Evolutionary conservation across 2,329 filamentous ascomycete genomes (phyloP), one percentile per base, ranked within the genome.

Genomic region (Alternaria burnsii): DNA sequence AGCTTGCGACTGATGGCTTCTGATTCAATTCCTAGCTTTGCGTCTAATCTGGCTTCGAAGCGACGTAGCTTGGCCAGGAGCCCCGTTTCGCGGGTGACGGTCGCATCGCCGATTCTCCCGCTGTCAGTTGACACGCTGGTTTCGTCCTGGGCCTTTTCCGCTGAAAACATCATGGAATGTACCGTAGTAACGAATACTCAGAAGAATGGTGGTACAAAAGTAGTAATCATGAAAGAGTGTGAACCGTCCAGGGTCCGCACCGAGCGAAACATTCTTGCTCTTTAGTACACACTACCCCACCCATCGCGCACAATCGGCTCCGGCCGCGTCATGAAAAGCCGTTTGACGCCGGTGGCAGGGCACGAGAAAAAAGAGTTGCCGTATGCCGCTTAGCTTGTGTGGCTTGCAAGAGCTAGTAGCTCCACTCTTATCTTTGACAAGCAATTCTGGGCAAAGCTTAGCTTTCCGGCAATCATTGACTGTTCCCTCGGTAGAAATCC

Each of bases 1-100:
- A 70, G 44, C 52, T 72, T 72, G 42, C 69, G 58, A 8, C 61
- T 65, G 22, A 71, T 71, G 32, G 70, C 70, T 48, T 72, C 69
- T 6, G 67, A 67, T 52, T 71, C 69, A 4, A 71, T 68, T 3
- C 69, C 69, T 28, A 71, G 58, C 43, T 66, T 69, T 16, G 59
- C 53, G 16, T 72, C 69, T n/a, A 72, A 44, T 14, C 38, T 61
- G 9, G 65, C 63, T 59, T 72, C 69, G 22, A 72, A 65, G 0
- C 47, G 54, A 43, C 68, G 66, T 22, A 72, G 51, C 11, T 48
- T 62, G 34, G 59, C 67, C 36, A 72, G 30, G 26, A 71, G 20
- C 6, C 69, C 64, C 14, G 41, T 56, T 16, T 72, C 66, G 32
- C 52, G 61, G n/a, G 61, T 42, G 32, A 43, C 26, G 30, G 36